Conservation (phyloP, 2,329 filamentous ascomycete genomes). For the Penicillium sp. region DNA sequence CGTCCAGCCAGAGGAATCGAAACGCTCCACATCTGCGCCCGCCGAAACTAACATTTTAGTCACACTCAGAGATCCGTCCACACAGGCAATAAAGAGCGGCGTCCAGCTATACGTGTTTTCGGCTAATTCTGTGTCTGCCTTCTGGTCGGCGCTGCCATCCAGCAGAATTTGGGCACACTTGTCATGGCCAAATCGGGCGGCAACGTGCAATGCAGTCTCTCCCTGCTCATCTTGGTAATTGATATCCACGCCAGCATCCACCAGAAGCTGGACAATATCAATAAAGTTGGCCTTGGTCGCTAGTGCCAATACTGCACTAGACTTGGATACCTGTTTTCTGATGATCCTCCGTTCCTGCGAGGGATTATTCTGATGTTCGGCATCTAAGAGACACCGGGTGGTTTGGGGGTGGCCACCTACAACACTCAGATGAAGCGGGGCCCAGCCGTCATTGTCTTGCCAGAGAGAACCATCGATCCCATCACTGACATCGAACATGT, state of each 20-base stretch:
- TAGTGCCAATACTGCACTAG: conserved; percentile 80
- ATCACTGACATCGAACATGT: conserved; percentile 75
- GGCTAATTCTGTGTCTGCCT: conserved; percentile 69
- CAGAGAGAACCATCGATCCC: conserved; percentile 84
- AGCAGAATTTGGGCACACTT: conserved; percentile 77
- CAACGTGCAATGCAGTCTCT: conserved; percentile 88
- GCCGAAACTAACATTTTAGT: conserved; percentile 74
- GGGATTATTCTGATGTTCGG: conserved; percentile 71
- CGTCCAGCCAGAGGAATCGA: conserved; percentile 89
- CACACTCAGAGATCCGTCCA: conserved; percentile 77
- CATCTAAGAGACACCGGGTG: conserved; percentile 74
- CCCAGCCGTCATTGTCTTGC: conserved; percentile 90
- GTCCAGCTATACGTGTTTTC: conserved; percentile 93
- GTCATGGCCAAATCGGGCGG: conserved; percentile 80
- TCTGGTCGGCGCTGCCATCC: conserved; percentile 66
- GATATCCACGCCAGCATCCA: conserved; percentile 85
- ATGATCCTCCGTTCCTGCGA: conserved; percentile 62
- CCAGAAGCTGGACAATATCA: conserved; percentile 79
- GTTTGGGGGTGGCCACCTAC: conserved; percentile 87
- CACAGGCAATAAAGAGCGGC: conserved; percentile 86
- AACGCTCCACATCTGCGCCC: conserved; percentile 70
- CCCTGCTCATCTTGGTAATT: conserved; percentile 90
- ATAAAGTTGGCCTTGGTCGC: conserved; percentile 86
- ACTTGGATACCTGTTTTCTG: conserved; percentile 71
- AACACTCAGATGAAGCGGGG: conserved; percentile 87